A percentile compares a stretch with the other conserved stretches of the same genome.
These are phyloP conservation scores for Eucalyptus guilfoylei DNA, from an alignment of 345 rosid genomes.

Conservation along the genomic window DNA sequence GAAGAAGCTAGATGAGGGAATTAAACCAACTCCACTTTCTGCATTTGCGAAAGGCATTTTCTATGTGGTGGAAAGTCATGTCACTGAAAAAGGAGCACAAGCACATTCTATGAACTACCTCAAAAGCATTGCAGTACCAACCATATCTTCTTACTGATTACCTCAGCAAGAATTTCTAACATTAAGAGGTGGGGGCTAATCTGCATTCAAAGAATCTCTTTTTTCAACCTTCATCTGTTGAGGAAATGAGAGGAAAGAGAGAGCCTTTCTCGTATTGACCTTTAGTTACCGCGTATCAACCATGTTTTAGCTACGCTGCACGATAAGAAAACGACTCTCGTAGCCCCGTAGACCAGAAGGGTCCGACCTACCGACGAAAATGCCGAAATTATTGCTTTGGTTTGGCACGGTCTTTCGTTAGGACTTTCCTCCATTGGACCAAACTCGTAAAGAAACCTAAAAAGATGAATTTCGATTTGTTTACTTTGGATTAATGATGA, in stretches of 20 bases:
- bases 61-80: not conserved
- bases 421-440: not conserved
- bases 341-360: not conserved
- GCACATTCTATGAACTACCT: not conserved
- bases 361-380: not conserved
- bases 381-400: not conserved
- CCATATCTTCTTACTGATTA: not conserved
- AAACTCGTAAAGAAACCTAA: not conserved
- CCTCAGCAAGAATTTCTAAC: not conserved
- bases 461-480: not conserved
- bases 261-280: not conserved
- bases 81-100: not conserved
- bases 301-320: not conserved
- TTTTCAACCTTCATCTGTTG: not conserved
- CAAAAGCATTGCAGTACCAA: not conserved
- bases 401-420: not conserved
- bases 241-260: not conserved
- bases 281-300: not conserved
- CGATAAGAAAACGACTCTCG: not conserved
- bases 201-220: not conserved
- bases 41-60: not conserved
- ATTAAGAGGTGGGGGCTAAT: not conserved
- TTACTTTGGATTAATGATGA: not conserved
- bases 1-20: not conserved
- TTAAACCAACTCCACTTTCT: not conserved